Base-by-base conservation (phyloP, 208 protist species). In the Wallacemonas collosoma region DNA sequence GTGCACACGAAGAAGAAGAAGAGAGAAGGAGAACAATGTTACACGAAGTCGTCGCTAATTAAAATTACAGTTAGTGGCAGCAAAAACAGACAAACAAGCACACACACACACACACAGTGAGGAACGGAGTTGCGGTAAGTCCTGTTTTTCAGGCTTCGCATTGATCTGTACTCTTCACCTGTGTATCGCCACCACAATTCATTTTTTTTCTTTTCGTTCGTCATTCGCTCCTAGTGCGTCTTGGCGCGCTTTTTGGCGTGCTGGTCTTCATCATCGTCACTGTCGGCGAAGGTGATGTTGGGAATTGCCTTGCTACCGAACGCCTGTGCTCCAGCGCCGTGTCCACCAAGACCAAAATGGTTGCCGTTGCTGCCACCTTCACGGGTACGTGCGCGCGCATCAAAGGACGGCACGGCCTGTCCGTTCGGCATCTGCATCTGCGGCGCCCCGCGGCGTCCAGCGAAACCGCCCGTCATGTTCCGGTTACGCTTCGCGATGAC, bases 221-320 rank as follows among this genome's bases (percentile, higher is more conserved):
- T 64, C 26, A 54, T 64, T 53, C 26, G 26, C 26, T 26, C 26
- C 39, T 61, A 47, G 60, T 72, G 61, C 7, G 73, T 68, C 53
- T 74, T 81, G 1, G 70, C 65, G 3, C 69, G 73, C 77, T 90
- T 90, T 5, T 70, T 11, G 89, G 79, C 11, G 47, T 73, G 35
- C 70, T 67, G 63, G 51, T 83, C 72, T 44, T 84, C 81, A 3
- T 92, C 87, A 63, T 90, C 85, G 71, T 83, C 81, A 72, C 84
- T 90, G 70, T 86, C 77, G 39, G 88, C 89, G 67, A 90, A 93
- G 40, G 72, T 76, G 67, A 85, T 94, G 69, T 86, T 83, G 56
- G 80, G 71, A 40, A 81, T 88, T 15, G 47, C 68, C 54, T 69
- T 72, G 77, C 76, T 58, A 67, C 84, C 61, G 88, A 89, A 69